Conservation (phyloP, 192 early-diverging fungal species). For the Backusella luteola region DNA sequence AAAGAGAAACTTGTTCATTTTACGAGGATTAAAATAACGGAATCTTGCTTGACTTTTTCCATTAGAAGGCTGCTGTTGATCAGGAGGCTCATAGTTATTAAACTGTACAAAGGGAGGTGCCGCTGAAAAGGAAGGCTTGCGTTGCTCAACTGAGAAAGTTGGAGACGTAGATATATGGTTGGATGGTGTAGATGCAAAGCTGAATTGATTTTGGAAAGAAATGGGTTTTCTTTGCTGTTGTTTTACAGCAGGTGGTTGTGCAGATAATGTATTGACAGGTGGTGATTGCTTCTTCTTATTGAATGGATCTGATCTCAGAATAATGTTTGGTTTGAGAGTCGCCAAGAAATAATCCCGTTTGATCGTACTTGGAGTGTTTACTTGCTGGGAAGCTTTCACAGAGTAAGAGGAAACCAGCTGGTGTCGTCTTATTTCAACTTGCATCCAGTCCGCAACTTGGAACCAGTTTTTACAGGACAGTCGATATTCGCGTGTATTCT, state of each 20-base stretch:
- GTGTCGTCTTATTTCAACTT: constrained; percentile 29
- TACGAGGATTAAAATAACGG: constrained; percentile 40
- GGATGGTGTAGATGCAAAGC: constrained; percentile 7
- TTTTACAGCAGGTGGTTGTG: constrained; percentile 1
- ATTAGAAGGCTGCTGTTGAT: neutral
- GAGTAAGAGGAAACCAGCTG: neutral
- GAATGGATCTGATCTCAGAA: neutral
- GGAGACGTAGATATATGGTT: neutral
- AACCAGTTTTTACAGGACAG: constrained; percentile 23
- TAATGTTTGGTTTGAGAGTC: constrained; percentile 12
- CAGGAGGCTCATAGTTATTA: constrained; percentile 7
- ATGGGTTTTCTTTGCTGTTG: constrained; percentile 8
- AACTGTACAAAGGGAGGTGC: constrained; percentile 19
- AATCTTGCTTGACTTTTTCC: constrained; percentile 32
- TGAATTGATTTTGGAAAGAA: constrained; percentile 30
- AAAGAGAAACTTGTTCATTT: constrained; percentile 40
- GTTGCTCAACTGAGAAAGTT: neutral
- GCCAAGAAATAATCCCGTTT: constrained; percentile 5
- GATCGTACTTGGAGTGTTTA: neutral
- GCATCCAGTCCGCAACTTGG: constrained; percentile 33
- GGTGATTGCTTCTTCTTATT: neutral
- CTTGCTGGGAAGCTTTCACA: neutral
- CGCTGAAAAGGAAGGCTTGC: constrained; percentile 19
- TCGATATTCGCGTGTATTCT: constrained; percentile 29
- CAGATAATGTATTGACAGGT: neutral